Conservation (phyloP, 805 yeast genomes). For the Candida ascalaphidarum region DNA sequence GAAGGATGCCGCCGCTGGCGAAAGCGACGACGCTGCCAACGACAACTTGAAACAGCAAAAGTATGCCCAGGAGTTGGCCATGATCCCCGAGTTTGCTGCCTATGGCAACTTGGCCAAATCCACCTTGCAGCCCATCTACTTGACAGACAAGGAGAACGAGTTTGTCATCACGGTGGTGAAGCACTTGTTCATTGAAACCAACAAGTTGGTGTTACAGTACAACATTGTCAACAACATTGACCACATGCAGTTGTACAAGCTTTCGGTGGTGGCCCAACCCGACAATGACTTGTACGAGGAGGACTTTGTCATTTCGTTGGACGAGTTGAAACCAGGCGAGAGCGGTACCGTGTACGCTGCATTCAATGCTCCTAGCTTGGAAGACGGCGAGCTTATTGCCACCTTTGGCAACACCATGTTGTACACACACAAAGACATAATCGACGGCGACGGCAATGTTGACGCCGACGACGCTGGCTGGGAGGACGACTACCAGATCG, state of each 20-base stretch:
- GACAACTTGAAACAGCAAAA: conserved; percentile 46
- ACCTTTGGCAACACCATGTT: conserved; percentile 60
- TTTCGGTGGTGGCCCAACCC: conserved; percentile 60
- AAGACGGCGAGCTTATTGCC: conserved; percentile 24
- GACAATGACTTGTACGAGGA: conserved; percentile 52
- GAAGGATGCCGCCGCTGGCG: conserved; percentile 1
- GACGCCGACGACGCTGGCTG: conserved; percentile 70
- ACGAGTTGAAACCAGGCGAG: conserved; percentile 59
- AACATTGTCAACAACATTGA: conserved; percentile 77
- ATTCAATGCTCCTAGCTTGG: conserved; percentile 50
- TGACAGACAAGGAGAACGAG: conserved; percentile 91
- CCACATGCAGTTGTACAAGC: conserved; percentile 69
- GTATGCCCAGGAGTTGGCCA: conserved; percentile 59
- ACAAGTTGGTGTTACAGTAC: conserved; percentile 71
- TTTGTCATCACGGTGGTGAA: conserved; percentile 79
- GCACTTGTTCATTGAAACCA: conserved; percentile 64
- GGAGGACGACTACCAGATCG: conserved; percentile 90
- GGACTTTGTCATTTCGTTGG: conserved; percentile 69
- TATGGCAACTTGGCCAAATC: conserved; percentile 75
- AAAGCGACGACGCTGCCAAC: conserved; percentile 10
- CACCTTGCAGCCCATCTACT: conserved; percentile 46
- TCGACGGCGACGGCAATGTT: conserved; percentile 60
- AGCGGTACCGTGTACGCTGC: conserved; percentile 75
- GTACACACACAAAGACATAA: conserved; percentile 73
- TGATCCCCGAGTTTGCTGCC: conserved; percentile 61